Evolutionary conservation across 306 rosid species (phyloP), one percentile per base, ranked within the genome.

Genomic region (Corylus americana): DNA sequence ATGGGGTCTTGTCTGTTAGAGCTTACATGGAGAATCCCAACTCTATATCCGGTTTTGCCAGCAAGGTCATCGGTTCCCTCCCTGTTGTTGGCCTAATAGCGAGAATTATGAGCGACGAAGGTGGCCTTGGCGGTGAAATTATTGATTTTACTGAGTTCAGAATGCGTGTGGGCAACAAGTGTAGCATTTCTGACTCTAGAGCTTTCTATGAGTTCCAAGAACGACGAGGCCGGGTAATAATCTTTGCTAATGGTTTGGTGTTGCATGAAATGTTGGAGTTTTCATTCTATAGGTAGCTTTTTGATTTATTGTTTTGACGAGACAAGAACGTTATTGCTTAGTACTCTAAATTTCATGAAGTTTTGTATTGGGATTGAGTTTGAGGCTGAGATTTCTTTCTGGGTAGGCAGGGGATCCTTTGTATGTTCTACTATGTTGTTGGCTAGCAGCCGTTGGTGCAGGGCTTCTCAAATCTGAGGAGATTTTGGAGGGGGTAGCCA

Each of bases 381-480:
- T 86, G 76, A 77, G 82, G 82, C 55, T 74, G 66, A 78, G 81
- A 11, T 14, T 74, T 72, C 70, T 79, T 50, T 83, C 75, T 77
- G 81, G 75, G 51, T 77, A 94, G 99, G 87, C 90, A 71, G 98
- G 98, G 87, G 99, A 95, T 74, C 95, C 99, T 80, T 79, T 93
- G 54, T 93, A 89, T 84, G 97, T 91, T 81, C 87, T 93, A 70
- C 58, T 95, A 71, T 91, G 99, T 81, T 90, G 99, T 80, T 95
- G 97, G 89, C 81, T 93, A 75, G 94, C 97, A 66, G 99, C 97
- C 4, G 79, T 90, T 61, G 99, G 98, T 29, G 99, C 97, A 49
- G 96, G 99, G 61, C 93, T 95, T 74, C 97, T 93, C 63, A 95
- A 95, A 86, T 90, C 98, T 29, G 97, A 95, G 87, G 98, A 93